A percentile compares a stretch with the other conserved stretches of the same genome.
Evolutionary conservation across 2,329 filamentous ascomycete genomes (phyloP).

Genomic region (Xylariaceae sp.): DNA sequence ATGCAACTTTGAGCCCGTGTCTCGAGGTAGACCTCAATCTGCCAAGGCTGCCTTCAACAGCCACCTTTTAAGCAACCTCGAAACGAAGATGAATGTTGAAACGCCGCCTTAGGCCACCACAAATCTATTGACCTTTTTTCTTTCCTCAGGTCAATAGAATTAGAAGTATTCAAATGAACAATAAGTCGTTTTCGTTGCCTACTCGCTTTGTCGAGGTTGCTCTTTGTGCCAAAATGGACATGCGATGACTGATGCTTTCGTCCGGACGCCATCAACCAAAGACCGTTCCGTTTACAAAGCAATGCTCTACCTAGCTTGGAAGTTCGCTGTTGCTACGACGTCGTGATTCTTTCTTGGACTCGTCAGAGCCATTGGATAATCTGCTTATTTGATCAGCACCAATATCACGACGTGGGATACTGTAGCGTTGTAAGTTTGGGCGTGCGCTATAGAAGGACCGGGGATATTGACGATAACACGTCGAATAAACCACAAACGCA

Average conservation of each 20-base stretch:
- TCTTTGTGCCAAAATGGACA: slow-evolving; percentile 3
- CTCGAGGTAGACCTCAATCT: neutral
- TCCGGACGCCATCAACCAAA: slow-evolving; percentile 1
- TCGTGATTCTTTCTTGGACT: neutral
- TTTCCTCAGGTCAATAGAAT: neutral
- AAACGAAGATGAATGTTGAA: neutral
- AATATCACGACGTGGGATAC: neutral
- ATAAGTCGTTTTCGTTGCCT: slow-evolving; percentile 1
- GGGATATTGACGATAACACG: neutral
- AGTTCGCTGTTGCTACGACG: neutral
- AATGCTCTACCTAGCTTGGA: neutral
- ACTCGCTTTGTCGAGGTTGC: slow-evolving; percentile 12
- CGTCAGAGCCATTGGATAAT: too few species aligned
- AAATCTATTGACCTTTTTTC: neutral
- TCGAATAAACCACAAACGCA: neutral
- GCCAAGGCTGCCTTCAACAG: neutral
- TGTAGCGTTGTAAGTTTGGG: neutral
- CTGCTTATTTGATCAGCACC: neutral
- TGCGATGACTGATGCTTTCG: slow-evolving; percentile 15
- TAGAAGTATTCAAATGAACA: neutral
- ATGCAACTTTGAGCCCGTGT: neutral
- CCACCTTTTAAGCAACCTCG: neutral
- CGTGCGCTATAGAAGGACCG: neutral
- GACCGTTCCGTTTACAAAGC: slow-evolving; percentile 9
- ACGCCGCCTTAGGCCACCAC: neutral